Evolutionary conservation across 2,329 filamentous ascomycete species (phyloP), one percentile per base, ranked within the genome.

Genomic region (Corynespora cassiicola): DNA sequence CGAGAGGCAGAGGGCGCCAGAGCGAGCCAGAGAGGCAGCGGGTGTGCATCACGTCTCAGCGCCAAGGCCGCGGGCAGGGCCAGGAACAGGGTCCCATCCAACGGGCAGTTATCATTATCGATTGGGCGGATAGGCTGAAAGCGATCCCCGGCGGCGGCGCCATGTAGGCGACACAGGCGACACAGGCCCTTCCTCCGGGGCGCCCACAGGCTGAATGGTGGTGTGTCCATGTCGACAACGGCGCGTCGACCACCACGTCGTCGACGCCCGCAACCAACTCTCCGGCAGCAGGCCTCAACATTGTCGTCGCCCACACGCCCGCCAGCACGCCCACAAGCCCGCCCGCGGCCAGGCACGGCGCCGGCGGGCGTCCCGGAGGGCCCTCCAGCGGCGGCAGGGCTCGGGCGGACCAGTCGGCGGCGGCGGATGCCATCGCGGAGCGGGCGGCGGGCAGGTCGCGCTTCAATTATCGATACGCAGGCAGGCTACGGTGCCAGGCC

Each of bases 31-130:
- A n/a, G n/a, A n/a, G n/a, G n/a, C n/a, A n/a, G n/a, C n/a, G n/a
- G n/a, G n/a, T n/a, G n/a, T n/a, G n/a, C 58, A 52, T 37, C 45
- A 38, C 36, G 42, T 43, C 44, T 49, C 56, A 47, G 40, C 46
- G 50, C 37, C 41, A 30, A 42, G 31, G 44, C 42, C 45, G 45
- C 40, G 36, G 50, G 50, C 18, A 37, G 12, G 47, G 46, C 44
- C 39, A 58, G 45, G 47, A 48, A 50, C 60, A 60, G 58, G 58
- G 56, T 49, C 51, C 27, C 34, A 37, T 42, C 36, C 47, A 47
- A 56, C 61, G 61, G 57, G 43, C 52, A 62, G 58, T 33, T 66
- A 66, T 64, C 63, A 59, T 53, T 63, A 67, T 67, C 63, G 63
- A 67, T 67, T 67, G 63, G 63, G 54, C 54, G 56, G 63, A 59